Percentiles rank a stretch among this genome's conserved stretches.
These are phyloP conservation scores for Tricladium varicosporioides DNA, from an alignment of 2,329 filamentous ascomycete genomes.

Conservation along the genomic window DNA sequence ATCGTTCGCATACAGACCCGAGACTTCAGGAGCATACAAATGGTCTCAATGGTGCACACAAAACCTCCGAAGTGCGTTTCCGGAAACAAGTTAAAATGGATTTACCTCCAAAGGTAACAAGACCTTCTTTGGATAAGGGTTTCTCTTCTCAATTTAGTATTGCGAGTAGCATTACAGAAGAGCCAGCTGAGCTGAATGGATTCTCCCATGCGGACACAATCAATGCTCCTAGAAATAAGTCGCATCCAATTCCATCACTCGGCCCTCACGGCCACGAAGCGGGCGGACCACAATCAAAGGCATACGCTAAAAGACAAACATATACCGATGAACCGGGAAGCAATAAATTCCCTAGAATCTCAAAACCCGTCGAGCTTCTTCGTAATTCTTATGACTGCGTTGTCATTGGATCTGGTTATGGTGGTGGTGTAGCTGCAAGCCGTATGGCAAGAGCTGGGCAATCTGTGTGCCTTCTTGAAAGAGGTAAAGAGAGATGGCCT, in stretches of 20 bases:
- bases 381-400: conserved; percentile 60
- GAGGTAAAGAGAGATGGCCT: conserved; percentile 64
- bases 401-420: conserved; percentile 68
- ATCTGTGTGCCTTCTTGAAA: conserved; percentile 62
- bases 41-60: conserved; percentile 7
- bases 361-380: conserved; percentile 56
- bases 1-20: background rate
- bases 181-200: conserved; percentile 1
- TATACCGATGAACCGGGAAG: conserved; percentile 31
- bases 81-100: conserved; percentile 10
- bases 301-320: conserved; percentile 28
- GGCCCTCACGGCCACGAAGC: conserved; percentile 20
- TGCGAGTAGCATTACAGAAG: conserved; percentile 17
- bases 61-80: conserved; percentile 15
- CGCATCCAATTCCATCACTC: conserved; percentile 24
- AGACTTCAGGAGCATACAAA: background rate
- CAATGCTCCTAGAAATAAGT: conserved; percentile 2
- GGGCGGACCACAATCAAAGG: conserved; percentile 26
- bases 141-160: conserved; percentile 19
- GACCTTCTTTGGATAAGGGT: conserved; percentile 11
- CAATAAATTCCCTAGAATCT: conserved; percentile 50
- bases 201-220: background rate
- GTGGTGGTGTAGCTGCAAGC: conserved; percentile 63
- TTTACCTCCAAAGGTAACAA: background rate
- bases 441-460: conserved; percentile 60